Evolutionary conservation across 2,329 filamentous ascomycete species (phyloP), one percentile per base, ranked within the genome.

Genomic region (Chaetomium olivaceum): DNA sequence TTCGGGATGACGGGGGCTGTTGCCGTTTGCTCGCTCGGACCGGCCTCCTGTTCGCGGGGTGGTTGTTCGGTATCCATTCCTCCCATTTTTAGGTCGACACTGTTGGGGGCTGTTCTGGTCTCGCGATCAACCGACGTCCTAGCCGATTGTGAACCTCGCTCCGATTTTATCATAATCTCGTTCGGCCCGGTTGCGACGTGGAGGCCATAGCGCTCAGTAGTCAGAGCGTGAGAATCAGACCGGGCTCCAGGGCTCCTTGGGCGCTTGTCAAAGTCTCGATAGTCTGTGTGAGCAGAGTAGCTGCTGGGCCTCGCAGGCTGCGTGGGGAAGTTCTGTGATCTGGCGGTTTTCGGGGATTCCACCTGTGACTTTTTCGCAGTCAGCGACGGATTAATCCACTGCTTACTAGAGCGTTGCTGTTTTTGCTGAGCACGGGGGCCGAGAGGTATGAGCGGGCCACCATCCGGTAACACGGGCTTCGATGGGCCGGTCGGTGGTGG

Each of bases 331-430:
- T 80, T 83, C 66, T 82, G 82, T 1, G 83, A 81, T 63, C 83
- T 78, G 70, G 79, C 80, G 33, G 80, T 72, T 67, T 83, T 84
- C 2, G 85, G 84, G 2, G 83, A 85, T 21, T 84, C 82, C 1
- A 83, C 81, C 0, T 55, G 43, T 9, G 77, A 74, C 65, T 83
- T 83, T 73, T 82, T 85, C 4, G 69, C 72, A 5, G 69, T 69
- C 6, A 83, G 70, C 31, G 80, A 81, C 3, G 84, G 82, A 59
- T 86, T 86, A 64, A 85, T 83, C 85, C 85, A 87, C 73, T 87
- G 85, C 70, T 85, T 86, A 72, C 84, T 86, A 0, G 83, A 84
- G 19, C 82, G 80, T 7, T 83, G 78, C 58, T 79, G 78, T 63
- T 79, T 78, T 57, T 79, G 78, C 65, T 85, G 83, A 19, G 81